Percentiles rank a stretch among this genome's conserved stretches.
These are phyloP conservation scores for Phytophthora kernoviae DNA, from an alignment of 352 stramenopile genomes.

Conservation along the genomic window DNA sequence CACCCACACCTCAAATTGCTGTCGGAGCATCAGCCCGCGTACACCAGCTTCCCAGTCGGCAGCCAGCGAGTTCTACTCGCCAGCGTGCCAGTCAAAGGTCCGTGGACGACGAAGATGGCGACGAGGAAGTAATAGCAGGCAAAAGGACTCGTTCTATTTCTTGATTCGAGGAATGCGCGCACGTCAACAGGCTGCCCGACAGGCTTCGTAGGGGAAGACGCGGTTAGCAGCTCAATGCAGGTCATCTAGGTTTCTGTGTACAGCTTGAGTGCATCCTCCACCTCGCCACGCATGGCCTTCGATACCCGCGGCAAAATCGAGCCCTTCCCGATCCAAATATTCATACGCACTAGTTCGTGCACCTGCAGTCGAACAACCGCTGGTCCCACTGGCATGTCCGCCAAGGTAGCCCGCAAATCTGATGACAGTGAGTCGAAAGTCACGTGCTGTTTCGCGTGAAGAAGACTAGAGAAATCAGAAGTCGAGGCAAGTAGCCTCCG, in stretches of 20 bases:
- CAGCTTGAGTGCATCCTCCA: slow-evolving; percentile 50
- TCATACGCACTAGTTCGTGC: slow-evolving; percentile 60
- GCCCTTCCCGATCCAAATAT: slow-evolving; percentile 78
- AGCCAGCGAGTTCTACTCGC: not conserved
- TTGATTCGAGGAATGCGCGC: slow-evolving; percentile 62
- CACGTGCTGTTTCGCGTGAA: slow-evolving; percentile 62
- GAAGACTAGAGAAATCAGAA: slow-evolving; percentile 52
- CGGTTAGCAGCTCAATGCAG: slow-evolving; percentile 1
- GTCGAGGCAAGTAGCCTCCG: slow-evolving; percentile 53
- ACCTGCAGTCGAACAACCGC: slow-evolving; percentile 54
- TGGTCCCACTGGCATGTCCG: slow-evolving; percentile 50
- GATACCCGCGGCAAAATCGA: slow-evolving; percentile 80
- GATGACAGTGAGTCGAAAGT: slow-evolving; percentile 50
- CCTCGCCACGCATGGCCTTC: slow-evolving; percentile 61
- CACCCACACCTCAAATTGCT: not conserved
- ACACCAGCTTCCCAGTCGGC: slow-evolving; percentile 11
- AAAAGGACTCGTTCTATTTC: slow-evolving; percentile 86
- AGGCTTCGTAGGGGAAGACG: slow-evolving; percentile 7
- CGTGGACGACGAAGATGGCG: slow-evolving; percentile 17
- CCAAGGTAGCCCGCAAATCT: slow-evolving; percentile 39
- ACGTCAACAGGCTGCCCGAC: slow-evolving; percentile 17
- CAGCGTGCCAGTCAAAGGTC: not conserved
- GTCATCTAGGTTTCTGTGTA: slow-evolving; percentile 20
- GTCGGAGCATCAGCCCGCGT: slow-evolving; percentile 12
- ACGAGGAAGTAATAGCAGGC: slow-evolving; percentile 38